Evolutionary conservation across 2,329 filamentous ascomycete species (phyloP), one percentile per base, ranked within the genome.

Genomic region (Sporothrix euskadiensis): DNA sequence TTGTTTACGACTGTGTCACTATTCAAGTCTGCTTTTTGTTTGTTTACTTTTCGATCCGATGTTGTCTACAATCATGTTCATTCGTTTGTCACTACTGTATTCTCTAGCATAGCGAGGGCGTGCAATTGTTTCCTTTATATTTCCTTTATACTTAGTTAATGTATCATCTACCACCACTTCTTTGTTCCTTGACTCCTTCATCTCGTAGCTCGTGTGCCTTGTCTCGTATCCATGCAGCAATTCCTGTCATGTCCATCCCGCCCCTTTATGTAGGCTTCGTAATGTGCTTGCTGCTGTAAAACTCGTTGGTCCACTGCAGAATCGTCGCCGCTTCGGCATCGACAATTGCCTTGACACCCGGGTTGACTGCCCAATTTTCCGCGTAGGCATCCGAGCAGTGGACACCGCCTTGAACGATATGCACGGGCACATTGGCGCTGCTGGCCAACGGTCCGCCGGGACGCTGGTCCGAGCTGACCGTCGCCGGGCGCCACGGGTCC

Each of bases 291-390:
- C 78, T 73, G 5, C 75, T 74, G 71, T 84, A 83, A 68, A 81
- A 90, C 78, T 89, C 86, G 1, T 79, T 81, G 2, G 89, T 84
- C 88, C 88, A 90, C 41, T 77, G 78, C 73, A 82, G 83, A 75
- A 90, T 84, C 79, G 86, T 83, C 9, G 79, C 81, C 6, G 88
- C 81, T 78, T 86, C 83, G 8, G 82, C 83, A 75, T 88, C 83
- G 49, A 86, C 85, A 1, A 89, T 82, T 47, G 80, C 80, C 77
- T 84, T 82, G 1, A 84, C 83, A 0, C 83, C 87, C 0, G 80
- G 82, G 77, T 90, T 90, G 22, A 80, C 84, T 1, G 73, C 78
- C 69, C 84, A 88, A 79, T 90, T 89, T 32, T 76, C 77, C 0
- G 77, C 79, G 41, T 82, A 81, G 73, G 83, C 71, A 70, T 84